phyloP scores from a whole-genome alignment of 2,329 filamentous ascomycete species.

The Penicillium capsulatum region DNA sequence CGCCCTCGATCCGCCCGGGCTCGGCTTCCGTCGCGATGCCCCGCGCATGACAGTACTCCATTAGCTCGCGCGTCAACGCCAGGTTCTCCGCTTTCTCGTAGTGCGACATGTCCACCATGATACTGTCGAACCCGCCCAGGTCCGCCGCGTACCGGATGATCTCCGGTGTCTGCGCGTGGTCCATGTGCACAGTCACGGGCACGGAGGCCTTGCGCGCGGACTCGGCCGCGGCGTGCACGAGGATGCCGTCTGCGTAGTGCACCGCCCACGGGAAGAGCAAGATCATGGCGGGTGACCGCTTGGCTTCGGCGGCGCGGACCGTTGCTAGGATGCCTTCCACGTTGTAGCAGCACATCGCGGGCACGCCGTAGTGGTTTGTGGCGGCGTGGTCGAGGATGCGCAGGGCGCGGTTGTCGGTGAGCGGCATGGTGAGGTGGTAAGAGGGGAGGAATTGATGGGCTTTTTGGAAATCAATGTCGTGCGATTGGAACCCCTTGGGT shows the following conservation, averaged over 20 bases:
- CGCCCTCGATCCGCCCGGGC: conserved; percentile 66
- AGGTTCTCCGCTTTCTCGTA: conserved; percentile 68
- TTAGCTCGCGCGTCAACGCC: conserved; percentile 58
- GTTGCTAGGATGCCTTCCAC: conserved; percentile 66
- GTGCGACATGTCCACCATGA: conserved; percentile 76
- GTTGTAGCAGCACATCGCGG: conserved; percentile 64
- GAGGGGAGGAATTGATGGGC: conserved; percentile 15
- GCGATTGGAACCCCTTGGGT: not conserved
- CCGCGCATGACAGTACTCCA: conserved; percentile 58
- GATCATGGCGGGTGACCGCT: conserved; percentile 64
- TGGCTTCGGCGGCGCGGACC: conserved; percentile 64
- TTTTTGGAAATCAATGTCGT: no score
- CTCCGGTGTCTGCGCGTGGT: conserved; percentile 62
- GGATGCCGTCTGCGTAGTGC: conserved; percentile 57
- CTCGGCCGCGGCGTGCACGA: conserved; percentile 54
- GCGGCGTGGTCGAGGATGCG: conserved; percentile 56
- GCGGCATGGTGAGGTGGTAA: conserved; percentile 37
- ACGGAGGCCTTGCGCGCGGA: conserved; percentile 56
- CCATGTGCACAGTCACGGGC: conserved; percentile 61
- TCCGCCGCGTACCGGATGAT: conserved; percentile 59
- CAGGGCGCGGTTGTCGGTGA: conserved; percentile 50
- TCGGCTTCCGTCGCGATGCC: conserved; percentile 69
- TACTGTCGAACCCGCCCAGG: conserved; percentile 62
- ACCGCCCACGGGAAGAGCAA: conserved; percentile 72
- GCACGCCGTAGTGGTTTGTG: conserved; percentile 55